phyloP scores from a whole-genome alignment of 139 green algal genomes.

The Pleodorina starrii region DNA sequence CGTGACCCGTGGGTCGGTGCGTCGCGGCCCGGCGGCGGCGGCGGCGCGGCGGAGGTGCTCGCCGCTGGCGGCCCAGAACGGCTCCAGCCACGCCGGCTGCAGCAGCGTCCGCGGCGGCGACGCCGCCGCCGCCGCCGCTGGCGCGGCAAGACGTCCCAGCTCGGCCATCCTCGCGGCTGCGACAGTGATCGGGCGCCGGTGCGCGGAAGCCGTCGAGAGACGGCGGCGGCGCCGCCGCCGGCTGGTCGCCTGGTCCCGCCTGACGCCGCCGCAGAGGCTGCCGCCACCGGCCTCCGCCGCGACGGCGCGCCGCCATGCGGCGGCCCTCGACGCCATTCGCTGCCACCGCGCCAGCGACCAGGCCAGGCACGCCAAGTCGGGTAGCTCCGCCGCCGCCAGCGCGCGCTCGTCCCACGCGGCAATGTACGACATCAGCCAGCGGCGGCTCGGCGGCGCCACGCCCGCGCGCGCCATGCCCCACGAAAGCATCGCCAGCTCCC shows the following conservation, averaged over 20 bases:
- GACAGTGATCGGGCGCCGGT: too few species aligned
- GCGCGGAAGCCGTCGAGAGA: neutral
- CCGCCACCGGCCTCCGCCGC: neutral
- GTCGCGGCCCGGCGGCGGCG: neutral
- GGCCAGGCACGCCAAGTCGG: conserved; percentile 3
- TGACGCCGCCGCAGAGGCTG: neutral
- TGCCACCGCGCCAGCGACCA: conserved; percentile 34
- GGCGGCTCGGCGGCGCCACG: neutral
- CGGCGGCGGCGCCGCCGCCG: too few species aligned
- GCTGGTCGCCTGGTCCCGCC: neutral
- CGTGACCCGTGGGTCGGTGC: neutral
- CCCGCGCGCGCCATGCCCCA: conserved; percentile 31
- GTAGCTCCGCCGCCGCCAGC: neutral
- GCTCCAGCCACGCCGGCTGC: conserved; percentile 1
- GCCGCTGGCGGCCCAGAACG: conserved; percentile 17
- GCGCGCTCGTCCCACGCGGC: neutral
- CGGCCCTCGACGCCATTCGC: neutral
- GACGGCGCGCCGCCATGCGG: conserved; percentile 8
- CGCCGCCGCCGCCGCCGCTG: neutral
- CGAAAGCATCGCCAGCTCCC: conserved; percentile 32
- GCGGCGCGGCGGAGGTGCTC: neutral
- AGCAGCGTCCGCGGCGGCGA: neutral
- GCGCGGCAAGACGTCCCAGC: too few species aligned
- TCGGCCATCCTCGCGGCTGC: too few species aligned
- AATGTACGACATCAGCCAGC: conserved; percentile 21